Conservation (phyloP, 768 basidiomycete species). For the Terana coerulea region DNA sequence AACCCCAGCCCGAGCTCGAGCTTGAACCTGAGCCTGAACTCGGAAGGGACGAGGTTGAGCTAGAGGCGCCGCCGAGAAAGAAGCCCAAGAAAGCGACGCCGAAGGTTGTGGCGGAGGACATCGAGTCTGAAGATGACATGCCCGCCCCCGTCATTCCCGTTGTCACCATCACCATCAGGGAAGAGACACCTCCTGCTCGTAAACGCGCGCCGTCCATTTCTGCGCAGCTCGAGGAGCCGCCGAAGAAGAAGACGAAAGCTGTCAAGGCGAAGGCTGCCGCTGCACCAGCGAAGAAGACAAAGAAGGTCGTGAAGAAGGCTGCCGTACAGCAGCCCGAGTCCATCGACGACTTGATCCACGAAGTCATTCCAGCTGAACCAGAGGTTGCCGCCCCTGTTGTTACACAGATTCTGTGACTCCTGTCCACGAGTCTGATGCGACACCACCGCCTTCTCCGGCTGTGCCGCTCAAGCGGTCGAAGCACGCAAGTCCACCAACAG, state of each 20-base stretch:
- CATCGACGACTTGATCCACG: conserved; percentile 37
- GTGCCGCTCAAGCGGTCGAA: conserved; percentile 31
- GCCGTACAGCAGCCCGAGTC: conserved; percentile 20
- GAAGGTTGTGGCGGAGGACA: conserved; percentile 25
- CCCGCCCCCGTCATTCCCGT: conserved; percentile 25
- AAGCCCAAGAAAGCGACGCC: conserved; percentile 20
- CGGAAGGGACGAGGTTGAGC: conserved; percentile 25
- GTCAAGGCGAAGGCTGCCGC: conserved; percentile 13
- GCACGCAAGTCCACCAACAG: conserved; percentile 34
- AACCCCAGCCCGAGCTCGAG: not conserved
- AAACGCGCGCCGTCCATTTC: conserved; percentile 28
- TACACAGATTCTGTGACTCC: conserved; percentile 45
- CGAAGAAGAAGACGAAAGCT: conserved; percentile 37
- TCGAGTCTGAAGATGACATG: conserved; percentile 62
- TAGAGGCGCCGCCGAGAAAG: conserved; percentile 25
- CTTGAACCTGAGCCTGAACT: conserved; percentile 17
- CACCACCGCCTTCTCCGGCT: conserved; percentile 47
- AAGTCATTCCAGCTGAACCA: conserved; percentile 47
- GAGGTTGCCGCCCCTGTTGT: conserved; percentile 49
- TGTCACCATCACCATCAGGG: conserved; percentile 5
- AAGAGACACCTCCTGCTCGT: conserved; percentile 8
- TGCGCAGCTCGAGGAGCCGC: conserved; percentile 35
- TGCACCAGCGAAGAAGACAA: conserved; percentile 22
- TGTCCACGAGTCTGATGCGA: conserved; percentile 42
- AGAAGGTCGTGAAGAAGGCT: conserved; percentile 41